Base-by-base conservation (phyloP, 371 early-diverging fungal species). In the Mucor indicus region DNA sequence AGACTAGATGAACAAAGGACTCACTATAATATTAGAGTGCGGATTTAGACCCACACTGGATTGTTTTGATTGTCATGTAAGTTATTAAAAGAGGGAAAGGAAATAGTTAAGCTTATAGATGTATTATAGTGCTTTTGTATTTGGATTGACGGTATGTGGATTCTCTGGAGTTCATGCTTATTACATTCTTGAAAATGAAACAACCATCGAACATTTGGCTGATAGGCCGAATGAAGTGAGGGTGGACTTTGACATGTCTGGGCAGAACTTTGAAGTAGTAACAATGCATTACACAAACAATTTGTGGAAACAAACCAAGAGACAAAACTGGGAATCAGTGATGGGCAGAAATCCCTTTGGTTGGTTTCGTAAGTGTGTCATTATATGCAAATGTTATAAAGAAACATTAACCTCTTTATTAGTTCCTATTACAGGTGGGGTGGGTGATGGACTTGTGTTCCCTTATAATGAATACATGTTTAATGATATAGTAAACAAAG, bases 181-280 rank as follows among this genome's bases (percentile, higher is more conserved):
- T 5, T 75, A 78, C 33, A 82, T 82, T 17, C 38, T 78, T 7
- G 37, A 60, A 36, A 82, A 82, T 46, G 61, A 69, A 32, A 78
- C 82, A 0, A 82, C 82, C 0, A 79, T 82, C 20, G 82, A 82
- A 45, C 71, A 73, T 42, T 64, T 79, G 11, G 49, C 59, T 11
- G 69, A 69, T 12, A 72, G 79, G 17, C 50, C 52, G 11, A 50
- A 66, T 4, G 72, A 76, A 21, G 64, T 66, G 11, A 69, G 67
- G 43, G 69, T 55, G 30, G 82, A 67, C 27, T 78, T 61, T 55
- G 78, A 55, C 60, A 57, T 22, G 39, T 64, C 51, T 45, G 79
- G 79, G 1, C 50, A 45, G 7, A 66, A 57, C 30, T 69, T 59
- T 51, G 78, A 81, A 52, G 65, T 79, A 12, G 77, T 78, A 22